A percentile compares a stretch with the other conserved stretches of the same genome.
Conservation (phyloP, 2,329 filamentous ascomycete genomes). For the Cordyceps javanica region DNA sequence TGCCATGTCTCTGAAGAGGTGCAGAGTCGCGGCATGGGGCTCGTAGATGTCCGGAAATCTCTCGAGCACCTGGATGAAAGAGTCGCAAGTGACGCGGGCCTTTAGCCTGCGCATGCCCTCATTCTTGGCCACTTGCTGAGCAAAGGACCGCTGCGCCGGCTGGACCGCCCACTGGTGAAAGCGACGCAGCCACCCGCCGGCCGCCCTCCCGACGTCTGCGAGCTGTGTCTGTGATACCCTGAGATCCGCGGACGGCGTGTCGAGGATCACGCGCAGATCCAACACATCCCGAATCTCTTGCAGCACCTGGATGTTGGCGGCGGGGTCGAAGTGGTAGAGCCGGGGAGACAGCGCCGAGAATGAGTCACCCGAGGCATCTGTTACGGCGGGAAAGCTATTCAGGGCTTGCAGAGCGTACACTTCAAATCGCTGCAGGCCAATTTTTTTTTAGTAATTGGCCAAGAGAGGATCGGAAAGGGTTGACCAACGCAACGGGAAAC, state of each 20-base stretch:
- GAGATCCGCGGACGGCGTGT: background rate
- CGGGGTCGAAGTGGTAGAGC: background rate
- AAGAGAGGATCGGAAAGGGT: too few species aligned
- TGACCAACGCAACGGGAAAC: background rate
- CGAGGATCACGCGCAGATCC: background rate
- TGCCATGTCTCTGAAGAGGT: background rate
- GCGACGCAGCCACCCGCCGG: background rate
- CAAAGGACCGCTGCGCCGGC: background rate
- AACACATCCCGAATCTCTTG: background rate
- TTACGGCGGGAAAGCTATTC: background rate
- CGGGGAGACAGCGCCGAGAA: background rate
- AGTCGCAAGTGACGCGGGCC: background rate
- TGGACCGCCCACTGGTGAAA: conserved; percentile 1
- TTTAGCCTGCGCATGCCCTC: background rate
- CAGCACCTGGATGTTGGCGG: background rate
- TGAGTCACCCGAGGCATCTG: background rate
- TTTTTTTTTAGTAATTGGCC: background rate
- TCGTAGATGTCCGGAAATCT: conserved; percentile 1
- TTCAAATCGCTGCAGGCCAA: background rate
- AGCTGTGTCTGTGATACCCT: background rate
- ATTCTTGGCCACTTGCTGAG: background rate
- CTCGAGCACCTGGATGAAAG: background rate
- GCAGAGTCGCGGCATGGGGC: background rate
- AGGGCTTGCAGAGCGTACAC: background rate
- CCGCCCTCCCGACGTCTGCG: background rate